A percentile compares a stretch with the other conserved stretches of the same genome.
phyloP scores from a whole-genome alignment of 2,329 filamentous ascomycete species.

The Cryphonectria japonica region DNA sequence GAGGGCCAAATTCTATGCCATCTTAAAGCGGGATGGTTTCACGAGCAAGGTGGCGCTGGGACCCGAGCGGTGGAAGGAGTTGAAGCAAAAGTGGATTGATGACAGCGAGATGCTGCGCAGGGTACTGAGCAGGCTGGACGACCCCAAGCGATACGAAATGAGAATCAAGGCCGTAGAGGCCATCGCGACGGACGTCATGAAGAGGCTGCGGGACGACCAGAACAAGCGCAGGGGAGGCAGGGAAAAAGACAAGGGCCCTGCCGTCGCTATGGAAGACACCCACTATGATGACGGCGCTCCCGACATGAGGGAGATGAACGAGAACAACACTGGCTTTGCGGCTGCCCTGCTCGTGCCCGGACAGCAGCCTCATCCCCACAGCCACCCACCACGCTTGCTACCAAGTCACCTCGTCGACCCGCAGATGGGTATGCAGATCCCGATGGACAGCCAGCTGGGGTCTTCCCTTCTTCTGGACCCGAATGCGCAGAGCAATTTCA shows the following conservation, averaged over 20 bases:
- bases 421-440: conserved; percentile 53
- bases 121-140: conserved; percentile 58
- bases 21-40: conserved; percentile 68
- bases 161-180: conserved; percentile 73
- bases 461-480: conserved; percentile 45
- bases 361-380: conserved; percentile 24
- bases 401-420: conserved; percentile 30
- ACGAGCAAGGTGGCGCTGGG: conserved; percentile 75
- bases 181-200: conserved; percentile 76
- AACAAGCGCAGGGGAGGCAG: conserved; percentile 46
- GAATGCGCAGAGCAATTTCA: conserved; percentile 43
- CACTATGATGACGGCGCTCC: conserved; percentile 43
- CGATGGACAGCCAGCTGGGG: conserved; percentile 40
- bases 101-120: conserved; percentile 58
- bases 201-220: conserved; percentile 72
- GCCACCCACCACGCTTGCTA: conserved; percentile 18
- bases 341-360: conserved; percentile 27
- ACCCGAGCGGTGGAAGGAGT: conserved; percentile 69
- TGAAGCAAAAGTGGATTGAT: conserved; percentile 71
- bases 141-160: conserved; percentile 57
- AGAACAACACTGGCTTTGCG: conserved; percentile 18
- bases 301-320: conserved; percentile 11
- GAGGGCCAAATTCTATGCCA: conserved; percentile 67
- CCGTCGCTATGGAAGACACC: conserved; percentile 37
- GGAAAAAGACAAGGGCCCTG: conserved; percentile 17